These are phyloP conservation scores for Thozetella sp. DNA, from an alignment of 495 filamentous ascomycete genomes.

Conservation along the genomic window DNA sequence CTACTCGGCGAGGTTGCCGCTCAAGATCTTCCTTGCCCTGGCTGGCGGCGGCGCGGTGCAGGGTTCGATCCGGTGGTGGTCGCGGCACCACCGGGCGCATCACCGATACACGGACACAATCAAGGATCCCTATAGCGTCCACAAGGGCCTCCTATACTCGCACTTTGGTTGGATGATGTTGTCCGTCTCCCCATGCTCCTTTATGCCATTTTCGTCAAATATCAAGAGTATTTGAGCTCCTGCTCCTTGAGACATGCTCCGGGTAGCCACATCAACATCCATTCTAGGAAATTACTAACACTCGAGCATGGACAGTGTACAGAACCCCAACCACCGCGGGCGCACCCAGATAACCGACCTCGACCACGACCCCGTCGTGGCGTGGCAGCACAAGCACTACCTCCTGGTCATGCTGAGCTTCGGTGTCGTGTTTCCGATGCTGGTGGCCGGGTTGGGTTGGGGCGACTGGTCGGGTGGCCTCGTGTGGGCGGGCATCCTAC, in stretches of 20 bases:
- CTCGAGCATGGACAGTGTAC: too few species aligned
- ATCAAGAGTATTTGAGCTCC: too few species aligned
- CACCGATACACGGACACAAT: slow-evolving; percentile 99
- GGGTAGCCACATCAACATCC: too few species aligned
- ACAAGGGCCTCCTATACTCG: slow-evolving; percentile 96
- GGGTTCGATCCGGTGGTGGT: slow-evolving; percentile 97
- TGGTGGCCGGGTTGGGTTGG: slow-evolving; percentile 87
- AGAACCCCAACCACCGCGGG: slow-evolving; percentile 91
- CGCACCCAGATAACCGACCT: slow-evolving; percentile 96
- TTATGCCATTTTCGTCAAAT: too few species aligned
- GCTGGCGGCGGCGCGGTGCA: slow-evolving; percentile 95
- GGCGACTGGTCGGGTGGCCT: slow-evolving; percentile 89
- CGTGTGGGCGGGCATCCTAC: slow-evolving; percentile 92
- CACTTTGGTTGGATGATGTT: slow-evolving; percentile 94
- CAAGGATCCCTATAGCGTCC: slow-evolving; percentile 98
- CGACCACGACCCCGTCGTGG: slow-evolving; percentile 91
- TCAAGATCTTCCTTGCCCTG: slow-evolving; percentile 90
- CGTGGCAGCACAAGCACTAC: slow-evolving; percentile 95
- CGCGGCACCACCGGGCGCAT: slow-evolving; percentile 92
- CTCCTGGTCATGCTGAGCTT: slow-evolving; percentile 85
- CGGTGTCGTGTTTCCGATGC: slow-evolving; percentile 81
- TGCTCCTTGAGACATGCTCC: too few species aligned
- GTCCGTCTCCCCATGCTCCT: too few species aligned
- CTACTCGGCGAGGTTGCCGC: slow-evolving; percentile 82
- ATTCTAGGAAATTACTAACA: too few species aligned